Percentiles rank a stretch among this genome's conserved stretches.
phyloP scores from a whole-genome alignment of 1,284 basidiomycete species.

The Peniophora sp. region DNA sequence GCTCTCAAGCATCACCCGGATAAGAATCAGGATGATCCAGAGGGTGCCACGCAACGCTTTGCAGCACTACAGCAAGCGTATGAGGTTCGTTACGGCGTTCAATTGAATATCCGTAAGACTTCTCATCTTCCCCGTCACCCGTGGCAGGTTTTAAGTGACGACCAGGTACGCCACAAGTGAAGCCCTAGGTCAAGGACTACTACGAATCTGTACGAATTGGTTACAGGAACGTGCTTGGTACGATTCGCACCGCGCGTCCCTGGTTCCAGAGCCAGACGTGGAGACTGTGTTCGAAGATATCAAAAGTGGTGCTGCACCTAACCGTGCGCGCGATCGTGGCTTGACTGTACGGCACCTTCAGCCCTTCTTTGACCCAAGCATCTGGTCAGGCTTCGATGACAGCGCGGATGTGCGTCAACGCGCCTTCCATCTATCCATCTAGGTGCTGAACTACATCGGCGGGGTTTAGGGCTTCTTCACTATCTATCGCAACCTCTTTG shows the following conservation, averaged over 20 bases:
- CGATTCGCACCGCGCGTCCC: conserved; percentile 88
- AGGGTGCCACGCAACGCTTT: conserved; percentile 85
- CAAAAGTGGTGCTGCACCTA: conserved; percentile 57
- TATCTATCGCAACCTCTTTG: conserved; percentile 86
- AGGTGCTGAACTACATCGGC: background rate
- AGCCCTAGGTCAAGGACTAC: background rate
- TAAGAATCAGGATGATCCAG: conserved; percentile 77
- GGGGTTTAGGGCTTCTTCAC: conserved; percentile 76
- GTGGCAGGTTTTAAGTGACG: conserved; percentile 78
- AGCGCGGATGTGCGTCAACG: conserved; percentile 47
- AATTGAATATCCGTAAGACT: background rate
- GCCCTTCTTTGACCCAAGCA: conserved; percentile 76
- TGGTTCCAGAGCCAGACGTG: conserved; percentile 77
- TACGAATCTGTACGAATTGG: conserved; percentile 1
- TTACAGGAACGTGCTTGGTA: conserved; percentile 95
- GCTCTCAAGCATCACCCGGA: conserved; percentile 87
- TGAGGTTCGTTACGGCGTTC: conserved; percentile 4
- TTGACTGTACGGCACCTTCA: conserved; percentile 77
- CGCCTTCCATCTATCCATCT: conserved; percentile 1
- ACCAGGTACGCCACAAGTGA: conserved; percentile 54
- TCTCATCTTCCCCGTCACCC: background rate
- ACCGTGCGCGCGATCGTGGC: conserved; percentile 72
- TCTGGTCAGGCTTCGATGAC: conserved; percentile 71
- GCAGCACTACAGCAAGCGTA: conserved; percentile 70
- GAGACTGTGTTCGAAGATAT: conserved; percentile 83